phyloP scores from a whole-genome alignment of 768 basidiomycete species.

The Boletales sp. region DNA sequence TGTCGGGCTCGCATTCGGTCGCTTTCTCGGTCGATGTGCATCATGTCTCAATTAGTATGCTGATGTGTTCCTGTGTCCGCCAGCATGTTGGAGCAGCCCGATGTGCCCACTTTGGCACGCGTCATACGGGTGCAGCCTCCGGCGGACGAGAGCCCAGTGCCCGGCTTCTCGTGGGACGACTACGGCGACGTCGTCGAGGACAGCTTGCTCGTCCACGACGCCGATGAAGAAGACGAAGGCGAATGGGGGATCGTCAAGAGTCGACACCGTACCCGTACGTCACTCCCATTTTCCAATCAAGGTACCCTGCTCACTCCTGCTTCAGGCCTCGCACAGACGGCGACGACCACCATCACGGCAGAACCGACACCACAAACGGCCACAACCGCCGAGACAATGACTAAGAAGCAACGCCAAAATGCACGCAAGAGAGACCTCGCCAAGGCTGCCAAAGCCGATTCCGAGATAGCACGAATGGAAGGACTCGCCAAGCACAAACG shows the following conservation, averaged over 20 bases:
- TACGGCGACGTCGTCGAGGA: constrained; percentile 61
- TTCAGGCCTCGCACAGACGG: constrained; percentile 16
- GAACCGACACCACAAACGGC: constrained; percentile 13
- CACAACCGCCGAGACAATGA: constrained; percentile 44
- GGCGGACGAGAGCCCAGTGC: constrained; percentile 54
- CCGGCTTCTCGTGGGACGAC: constrained; percentile 73
- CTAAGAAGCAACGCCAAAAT: constrained; percentile 72
- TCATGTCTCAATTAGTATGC: not conserved
- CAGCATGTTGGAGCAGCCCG: constrained; percentile 64
- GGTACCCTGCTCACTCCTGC: too few species aligned
- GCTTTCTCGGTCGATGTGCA: too few species aligned
- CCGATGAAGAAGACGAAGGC: constrained; percentile 71
- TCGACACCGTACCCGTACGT: constrained; percentile 43
- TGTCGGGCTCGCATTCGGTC: too few species aligned
- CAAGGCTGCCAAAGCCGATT: constrained; percentile 55
- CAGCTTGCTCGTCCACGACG: constrained; percentile 45
- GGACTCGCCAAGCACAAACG: constrained; percentile 56
- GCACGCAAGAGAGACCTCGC: constrained; percentile 52
- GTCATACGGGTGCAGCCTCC: constrained; percentile 66
- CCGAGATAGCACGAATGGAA: constrained; percentile 49
- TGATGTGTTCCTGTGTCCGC: constrained; percentile 2
- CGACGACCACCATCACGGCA: constrained; percentile 8
- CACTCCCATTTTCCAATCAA: not conserved
- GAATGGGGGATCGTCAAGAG: constrained; percentile 75
- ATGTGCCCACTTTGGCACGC: constrained; percentile 52